Percentiles rank a stretch among this genome's conserved stretches.
phyloP scores from a whole-genome alignment of 2,329 filamentous ascomycete genomes.

The Hymenoscyphus infarciens region DNA sequence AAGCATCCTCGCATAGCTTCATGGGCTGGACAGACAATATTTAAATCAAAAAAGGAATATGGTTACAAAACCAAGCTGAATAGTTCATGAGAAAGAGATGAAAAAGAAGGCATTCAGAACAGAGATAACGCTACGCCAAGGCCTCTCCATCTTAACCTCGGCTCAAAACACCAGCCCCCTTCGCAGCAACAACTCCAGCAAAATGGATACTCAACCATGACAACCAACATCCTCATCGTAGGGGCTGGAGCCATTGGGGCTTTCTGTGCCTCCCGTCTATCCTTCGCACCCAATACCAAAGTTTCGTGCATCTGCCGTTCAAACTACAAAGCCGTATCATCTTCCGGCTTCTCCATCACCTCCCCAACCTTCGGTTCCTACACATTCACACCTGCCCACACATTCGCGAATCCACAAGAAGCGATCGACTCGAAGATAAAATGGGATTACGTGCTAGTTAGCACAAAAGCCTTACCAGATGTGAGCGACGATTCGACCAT shows the following conservation, averaged over 20 bases:
- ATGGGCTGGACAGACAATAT: too few relatives aligned
- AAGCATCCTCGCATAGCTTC: too few relatives aligned
- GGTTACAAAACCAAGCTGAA: too few relatives aligned
- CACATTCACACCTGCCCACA: slow-evolving; percentile 56
- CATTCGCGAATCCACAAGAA: slow-evolving; percentile 56
- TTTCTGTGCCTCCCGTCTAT: slow-evolving; percentile 67
- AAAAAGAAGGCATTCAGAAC: too few relatives aligned
- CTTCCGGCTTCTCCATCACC: slow-evolving; percentile 58
- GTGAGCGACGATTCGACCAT: slow-evolving; percentile 32
- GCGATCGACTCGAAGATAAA: slow-evolving; percentile 30
- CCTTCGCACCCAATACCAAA: slow-evolving; percentile 50
- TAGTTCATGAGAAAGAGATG: too few relatives aligned
- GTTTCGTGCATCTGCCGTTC: slow-evolving; percentile 71
- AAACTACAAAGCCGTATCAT: slow-evolving; percentile 63
- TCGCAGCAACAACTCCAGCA: neutral
- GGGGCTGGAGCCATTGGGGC: slow-evolving; percentile 70
- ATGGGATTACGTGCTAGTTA: slow-evolving; percentile 42
- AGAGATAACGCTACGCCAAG: too few relatives aligned
- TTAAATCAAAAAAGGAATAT: too few relatives aligned
- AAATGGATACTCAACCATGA: neutral
- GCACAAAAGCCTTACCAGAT: slow-evolving; percentile 35
- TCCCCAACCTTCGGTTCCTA: slow-evolving; percentile 67
- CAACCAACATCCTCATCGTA: slow-evolving; percentile 57
- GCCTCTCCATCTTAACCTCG: neutral
- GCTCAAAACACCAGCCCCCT: neutral